Conservation (phyloP, 2,329 filamentous ascomycete genomes). For the Cladobotryum protrusum region DNA sequence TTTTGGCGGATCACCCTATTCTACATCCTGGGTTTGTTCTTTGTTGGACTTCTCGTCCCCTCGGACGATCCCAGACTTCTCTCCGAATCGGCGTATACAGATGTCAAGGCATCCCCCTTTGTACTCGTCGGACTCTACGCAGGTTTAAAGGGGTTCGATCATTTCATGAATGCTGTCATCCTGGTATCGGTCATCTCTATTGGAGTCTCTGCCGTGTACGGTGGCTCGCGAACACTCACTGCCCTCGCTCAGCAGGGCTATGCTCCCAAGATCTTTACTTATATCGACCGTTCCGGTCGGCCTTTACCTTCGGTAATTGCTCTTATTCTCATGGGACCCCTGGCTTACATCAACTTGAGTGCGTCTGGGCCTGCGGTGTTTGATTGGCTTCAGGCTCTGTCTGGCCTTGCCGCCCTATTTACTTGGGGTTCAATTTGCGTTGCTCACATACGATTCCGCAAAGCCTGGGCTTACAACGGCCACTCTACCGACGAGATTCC, state of each 20-base stretch:
- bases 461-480: slow-evolving; percentile 52
- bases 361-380: slow-evolving; percentile 48
- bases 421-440: slow-evolving; percentile 61
- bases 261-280: slow-evolving; percentile 47
- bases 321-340: slow-evolving; percentile 39
- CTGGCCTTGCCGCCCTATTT: slow-evolving; percentile 57
- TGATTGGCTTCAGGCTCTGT: slow-evolving; percentile 59
- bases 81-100: slow-evolving; percentile 37
- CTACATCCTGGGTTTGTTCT: slow-evolving; percentile 44
- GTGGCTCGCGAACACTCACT: slow-evolving; percentile 48
- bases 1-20: slow-evolving; percentile 49
- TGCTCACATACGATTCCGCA: slow-evolving; percentile 61
- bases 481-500: slow-evolving; percentile 59
- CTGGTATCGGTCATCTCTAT: slow-evolving; percentile 49
- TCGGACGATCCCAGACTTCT: slow-evolving; percentile 40
- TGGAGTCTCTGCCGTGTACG: slow-evolving; percentile 49
- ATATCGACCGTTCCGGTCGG: slow-evolving; percentile 48
- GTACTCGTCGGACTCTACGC: slow-evolving; percentile 44
- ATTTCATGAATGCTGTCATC: slow-evolving; percentile 50
- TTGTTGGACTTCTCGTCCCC: slow-evolving; percentile 41
- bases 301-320: slow-evolving; percentile 41
- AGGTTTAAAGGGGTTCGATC: slow-evolving; percentile 40
- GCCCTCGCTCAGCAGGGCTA: slow-evolving; percentile 52
- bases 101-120: slow-evolving; percentile 41
- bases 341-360: slow-evolving; percentile 42